Base-by-base conservation (phyloP, 768 basidiomycete genomes). In the Hemileccinum impolitum region DNA sequence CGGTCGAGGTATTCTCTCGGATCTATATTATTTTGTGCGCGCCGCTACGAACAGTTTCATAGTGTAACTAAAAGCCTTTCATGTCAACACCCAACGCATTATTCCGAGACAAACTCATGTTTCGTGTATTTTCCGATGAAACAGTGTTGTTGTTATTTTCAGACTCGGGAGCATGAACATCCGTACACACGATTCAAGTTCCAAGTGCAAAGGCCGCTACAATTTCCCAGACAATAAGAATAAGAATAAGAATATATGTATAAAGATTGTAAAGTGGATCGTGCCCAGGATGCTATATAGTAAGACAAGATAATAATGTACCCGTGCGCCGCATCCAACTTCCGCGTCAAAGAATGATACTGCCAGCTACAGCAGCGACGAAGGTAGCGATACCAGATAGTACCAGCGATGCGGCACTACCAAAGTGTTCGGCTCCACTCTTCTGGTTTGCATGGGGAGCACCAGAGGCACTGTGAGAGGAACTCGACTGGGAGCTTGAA, bases 401-500 rank as follows among this genome's bases (percentile, higher is more conserved):
- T 6, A 54, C 54, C 2, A 64, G 39, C 2, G 67, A 58, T 4
- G 50, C 50, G 8, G 54, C 52, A 43, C 51, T 51, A 10, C 28
- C 11, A 30, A 57, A 57, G 47, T 61, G 67, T 45, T 54, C 54
- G 28, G 67, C 66, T 12, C 63, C 55, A 36, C 62, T 67, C 67
- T 67, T 69, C 54, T 67, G 66, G 45, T 69, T 66, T 21, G 61
- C 63, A 25, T 58, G 59, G 19, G 65, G 57, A 26, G 65, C 51
- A 32, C 43, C 50, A 45, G 67, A 48, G 15, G 57, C 28, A 15
- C 42, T 41, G 6, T 23, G 23, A 23, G 23, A 6, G 23, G 23
- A 23, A 23, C 38, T 42, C 39, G 53, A 43, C 6, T 55, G 51
- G 6, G 57, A 21, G 10, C 17, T 35, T 12, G 52, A 30, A 45